These are phyloP conservation scores for Arabidopsis hybrid DNA, from an alignment of 441 rosid species.

Conservation along the genomic window DNA sequence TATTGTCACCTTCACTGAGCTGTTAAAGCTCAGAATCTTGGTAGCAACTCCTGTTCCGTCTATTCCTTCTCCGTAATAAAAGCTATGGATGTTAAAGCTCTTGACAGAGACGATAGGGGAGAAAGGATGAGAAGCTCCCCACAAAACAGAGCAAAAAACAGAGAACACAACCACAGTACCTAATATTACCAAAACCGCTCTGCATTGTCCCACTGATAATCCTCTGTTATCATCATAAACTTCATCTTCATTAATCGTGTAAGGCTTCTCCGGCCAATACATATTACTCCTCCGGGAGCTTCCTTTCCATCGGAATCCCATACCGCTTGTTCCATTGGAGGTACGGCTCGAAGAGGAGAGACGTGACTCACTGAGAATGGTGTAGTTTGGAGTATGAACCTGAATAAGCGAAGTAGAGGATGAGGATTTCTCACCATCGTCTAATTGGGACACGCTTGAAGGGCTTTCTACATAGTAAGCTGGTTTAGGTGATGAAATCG, in stretches of 20 bases:
- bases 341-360: conserved; percentile 87
- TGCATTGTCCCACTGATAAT: conserved; percentile 47
- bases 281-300: conserved; percentile 36
- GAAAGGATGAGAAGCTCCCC: conserved; percentile 93
- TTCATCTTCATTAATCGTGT: conserved; percentile 71
- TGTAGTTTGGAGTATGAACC: conserved; percentile 82
- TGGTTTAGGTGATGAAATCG: conserved; percentile 85
- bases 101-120: conserved; percentile 73
- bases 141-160: conserved; percentile 84
- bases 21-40: conserved; percentile 76
- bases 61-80: conserved; percentile 81
- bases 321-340: conserved; percentile 57
- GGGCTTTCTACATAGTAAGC: conserved; percentile 95
- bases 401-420: conserved; percentile 90
- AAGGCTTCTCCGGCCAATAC: conserved; percentile 80
- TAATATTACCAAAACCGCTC: conserved; percentile 62
- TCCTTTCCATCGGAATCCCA: conserved; percentile 45
- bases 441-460: conserved; percentile 74
- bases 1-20: conserved; percentile 64
- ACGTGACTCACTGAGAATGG: conserved; percentile 81
- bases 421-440: conserved; percentile 84
- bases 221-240: conserved; percentile 54
- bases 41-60: conserved; percentile 89
- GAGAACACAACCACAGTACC: conserved; percentile 71
- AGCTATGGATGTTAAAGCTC: conserved; percentile 70